Base-by-base conservation (phyloP, 2,329 filamentous ascomycete genomes). In the Chlorencoelia australis region DNA sequence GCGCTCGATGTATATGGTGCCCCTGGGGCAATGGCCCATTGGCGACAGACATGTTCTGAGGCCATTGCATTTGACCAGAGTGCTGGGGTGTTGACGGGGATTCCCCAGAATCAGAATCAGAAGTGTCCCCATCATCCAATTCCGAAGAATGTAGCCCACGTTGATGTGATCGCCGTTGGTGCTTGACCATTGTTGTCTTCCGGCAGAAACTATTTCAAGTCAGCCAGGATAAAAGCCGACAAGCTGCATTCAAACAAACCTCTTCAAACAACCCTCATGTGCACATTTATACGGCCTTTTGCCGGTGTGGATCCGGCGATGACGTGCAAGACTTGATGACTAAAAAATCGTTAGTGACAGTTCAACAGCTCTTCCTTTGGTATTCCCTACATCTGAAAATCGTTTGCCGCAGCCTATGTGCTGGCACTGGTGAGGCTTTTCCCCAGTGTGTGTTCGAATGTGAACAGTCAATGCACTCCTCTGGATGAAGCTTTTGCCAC, bases 401-500 rank as follows among this genome's bases (percentile, higher is more conserved):
- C 74, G 66, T 61, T 82, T 82, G 29, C 71, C 73, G 50, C 78
- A 82, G 14, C 73, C 75, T 17, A 69, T 59, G 45, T 79, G 71
- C 51, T 76, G 69, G 51, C 79, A 83, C 49, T 75, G 69, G 47
- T 82, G 76, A 40, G 79, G 79, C 58, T 82, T 83, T 61, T 82
- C 79, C 39, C 77, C 76, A 1, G 76, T 82, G 45, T 82, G 79
- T 9, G 76, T 82, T 45, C 79, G 71, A 39, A 77, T 78, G 54
- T 83, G 79, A 26, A 82, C 78, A 3, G 76, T 82, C 47, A 82
- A 59, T 25, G 78, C 78, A 56, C 77, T 82, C 42, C 76, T 65
- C 51, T 82, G 78, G 45, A 82, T 82, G 56, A 82, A 82, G 57
- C 73, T 76, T 61, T 82, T 82, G 29, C 73, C 73, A 52, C 78